Base-by-base conservation (phyloP, 2,329 filamentous ascomycete species). In the Neobulgaria alba region DNA sequence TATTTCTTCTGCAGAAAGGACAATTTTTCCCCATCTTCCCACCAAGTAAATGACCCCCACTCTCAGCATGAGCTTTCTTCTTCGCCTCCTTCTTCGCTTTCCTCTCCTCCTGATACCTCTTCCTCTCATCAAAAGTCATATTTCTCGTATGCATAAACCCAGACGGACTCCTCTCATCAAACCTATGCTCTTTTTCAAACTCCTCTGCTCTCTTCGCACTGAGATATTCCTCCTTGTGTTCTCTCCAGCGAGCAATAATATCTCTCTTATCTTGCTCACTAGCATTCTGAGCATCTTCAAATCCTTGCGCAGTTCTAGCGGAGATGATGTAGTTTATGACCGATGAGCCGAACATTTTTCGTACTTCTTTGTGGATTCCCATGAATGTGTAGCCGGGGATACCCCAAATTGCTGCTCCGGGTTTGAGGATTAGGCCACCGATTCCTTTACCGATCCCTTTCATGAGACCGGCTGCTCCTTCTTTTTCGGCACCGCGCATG, bases 381-480 rank as follows among this genome's bases (percentile, higher is more conserved):
- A 89, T 85, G 69, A 89, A 82, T 3, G 85, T 75, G 56, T 92
- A 93, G 4, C 82, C 88, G 0, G 86, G 85, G 3, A 93, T 62
- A 1, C 76, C 75, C 75, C 77, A 85, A 12, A 84, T 60, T 4
- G 72, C 78, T 44, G 85, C 85, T 42, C 80, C 75, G n/a, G 87
- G 84, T 58, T 94, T 94, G 15, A 92, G 64, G 1, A 92, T 69
- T 2, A 93, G 60, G 0, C 89, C 89, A 3, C 85, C 86, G 29
- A 94, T 73, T 0, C 87, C 89, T 57, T 86, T 92, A 1, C 82
- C 87, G 33, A 94, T 69, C 0, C 85, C 85, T 59, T 89, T 90
- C 10, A 88, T 56, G 5, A 89, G 68, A 1, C 89, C 89, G 5
- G 67, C 67, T 2, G 66, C 60, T 2, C 79, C 79, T 47, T 79